A percentile compares a stretch with the other conserved stretches of the same genome.
Conservation (phyloP, 2,329 filamentous ascomycete genomes). For the Epichloe uncinata region DNA sequence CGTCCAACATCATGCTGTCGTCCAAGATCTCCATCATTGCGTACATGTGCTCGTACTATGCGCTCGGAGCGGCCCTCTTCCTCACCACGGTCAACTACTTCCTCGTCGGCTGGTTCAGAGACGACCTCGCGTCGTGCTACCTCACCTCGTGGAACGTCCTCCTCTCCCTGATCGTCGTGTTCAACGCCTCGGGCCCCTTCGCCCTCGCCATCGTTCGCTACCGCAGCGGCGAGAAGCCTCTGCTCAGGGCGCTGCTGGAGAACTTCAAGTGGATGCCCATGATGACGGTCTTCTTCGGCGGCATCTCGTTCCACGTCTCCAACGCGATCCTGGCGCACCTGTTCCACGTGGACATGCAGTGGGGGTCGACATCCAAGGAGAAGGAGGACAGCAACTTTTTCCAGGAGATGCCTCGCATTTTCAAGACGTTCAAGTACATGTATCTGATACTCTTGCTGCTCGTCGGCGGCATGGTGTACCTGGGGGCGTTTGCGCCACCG, state of each 20-base stretch:
- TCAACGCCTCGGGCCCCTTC: constrained; percentile 48
- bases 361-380: constrained; percentile 46
- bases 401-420: constrained; percentile 39
- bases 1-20: constrained; percentile 46
- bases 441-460: constrained; percentile 35
- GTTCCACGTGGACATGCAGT: constrained; percentile 30
- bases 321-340: constrained; percentile 29
- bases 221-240: constrained; percentile 38
- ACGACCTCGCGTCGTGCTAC: constrained; percentile 53
- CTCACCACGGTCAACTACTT: constrained; percentile 59
- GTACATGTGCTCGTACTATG: constrained; percentile 61
- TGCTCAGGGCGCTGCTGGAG: constrained; percentile 26
- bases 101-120: constrained; percentile 57
- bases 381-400: constrained; percentile 42
- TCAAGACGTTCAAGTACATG: constrained; percentile 39
- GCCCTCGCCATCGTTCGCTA: constrained; percentile 50
- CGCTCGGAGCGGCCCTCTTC: constrained; percentile 53
- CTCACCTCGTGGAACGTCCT: constrained; percentile 53
- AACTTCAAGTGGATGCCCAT: constrained; percentile 52
- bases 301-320: constrained; percentile 28
- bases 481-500: constrained; percentile 31
- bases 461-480: constrained; percentile 34
- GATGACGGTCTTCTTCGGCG: constrained; percentile 31
- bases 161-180: constrained; percentile 50
- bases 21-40: constrained; percentile 60